phyloP scores from a whole-genome alignment of 495 filamentous ascomycete genomes.

The Tetracladium marchalianum region DNA sequence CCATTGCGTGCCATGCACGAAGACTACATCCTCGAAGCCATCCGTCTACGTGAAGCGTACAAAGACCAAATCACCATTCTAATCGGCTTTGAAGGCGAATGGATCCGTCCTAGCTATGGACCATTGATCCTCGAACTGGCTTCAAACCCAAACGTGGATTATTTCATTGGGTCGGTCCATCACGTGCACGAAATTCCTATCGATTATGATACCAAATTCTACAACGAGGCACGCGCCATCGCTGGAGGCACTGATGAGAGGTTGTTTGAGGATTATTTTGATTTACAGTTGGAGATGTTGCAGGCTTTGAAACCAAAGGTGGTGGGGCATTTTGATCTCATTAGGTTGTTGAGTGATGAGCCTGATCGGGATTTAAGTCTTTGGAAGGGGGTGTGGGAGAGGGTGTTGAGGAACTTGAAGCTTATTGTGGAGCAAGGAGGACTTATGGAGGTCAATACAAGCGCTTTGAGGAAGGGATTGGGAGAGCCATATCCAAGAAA shows the following conservation, averaged over 20 bases:
- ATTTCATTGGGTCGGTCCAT: slow-evolving; percentile 87
- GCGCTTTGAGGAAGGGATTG: slow-evolving; percentile 80
- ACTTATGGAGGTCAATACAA: slow-evolving; percentile 80
- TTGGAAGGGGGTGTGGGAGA: slow-evolving; percentile 56
- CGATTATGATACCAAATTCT: slow-evolving; percentile 67
- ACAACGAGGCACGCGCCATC: slow-evolving; percentile 43
- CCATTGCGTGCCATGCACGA: slow-evolving; percentile 47
- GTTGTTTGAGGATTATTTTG: slow-evolving; percentile 75
- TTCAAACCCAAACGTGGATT: slow-evolving; percentile 56
- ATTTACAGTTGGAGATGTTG: slow-evolving; percentile 78
- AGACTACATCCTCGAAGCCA: slow-evolving; percentile 61
- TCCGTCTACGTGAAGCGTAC: slow-evolving; percentile 61
- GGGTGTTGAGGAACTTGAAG: slow-evolving; percentile 61
- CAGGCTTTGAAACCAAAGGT: slow-evolving; percentile 60
- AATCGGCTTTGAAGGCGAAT: slow-evolving; percentile 89
- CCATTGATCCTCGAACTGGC: slow-evolving; percentile 48
- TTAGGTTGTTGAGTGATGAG: slow-evolving; percentile 66
- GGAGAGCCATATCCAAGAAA: slow-evolving; percentile 77
- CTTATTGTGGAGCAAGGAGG: slow-evolving; percentile 64
- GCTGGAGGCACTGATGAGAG: slow-evolving; percentile 57
- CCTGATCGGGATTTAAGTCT: slow-evolving; percentile 45
- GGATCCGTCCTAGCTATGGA: slow-evolving; percentile 62
- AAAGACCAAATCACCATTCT: slow-evolving; percentile 63
- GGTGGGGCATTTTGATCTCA: slow-evolving; percentile 90
- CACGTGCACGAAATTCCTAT: slow-evolving; percentile 81